phyloP scores from a whole-genome alignment of 495 filamentous ascomycete species.

The Pyrenula aspistea region DNA sequence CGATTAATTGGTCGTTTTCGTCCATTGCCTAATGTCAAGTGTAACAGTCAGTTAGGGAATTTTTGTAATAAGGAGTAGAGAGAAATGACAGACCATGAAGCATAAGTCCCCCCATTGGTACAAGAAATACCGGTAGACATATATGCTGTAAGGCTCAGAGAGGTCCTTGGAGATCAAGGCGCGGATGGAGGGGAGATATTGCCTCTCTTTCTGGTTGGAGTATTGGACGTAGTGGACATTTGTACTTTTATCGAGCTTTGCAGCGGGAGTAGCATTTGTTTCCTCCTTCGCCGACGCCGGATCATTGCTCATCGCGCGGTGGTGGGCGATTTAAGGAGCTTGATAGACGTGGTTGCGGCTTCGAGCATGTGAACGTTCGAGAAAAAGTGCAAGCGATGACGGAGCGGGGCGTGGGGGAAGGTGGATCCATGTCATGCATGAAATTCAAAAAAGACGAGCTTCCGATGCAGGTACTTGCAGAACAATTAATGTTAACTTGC shows the following conservation, averaged over 20 bases:
- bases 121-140: constrained; percentile 97
- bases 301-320: not conserved
- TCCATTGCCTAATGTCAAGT: constrained; percentile 50
- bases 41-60: not conserved
- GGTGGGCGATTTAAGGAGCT: not conserved
- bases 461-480: too few relatives aligned
- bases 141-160: constrained; percentile 98
- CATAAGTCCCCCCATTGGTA: constrained; percentile 97
- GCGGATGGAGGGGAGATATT: constrained; percentile 78
- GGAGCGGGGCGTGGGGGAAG: too few relatives aligned
- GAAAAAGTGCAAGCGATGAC: not conserved
- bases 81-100: constrained; percentile 53
- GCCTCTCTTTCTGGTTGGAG: constrained; percentile 59
- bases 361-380: not conserved
- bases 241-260: not conserved
- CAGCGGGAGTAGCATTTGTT: too few relatives aligned
- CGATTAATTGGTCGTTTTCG: constrained; percentile 42
- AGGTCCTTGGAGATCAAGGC: constrained; percentile 92
- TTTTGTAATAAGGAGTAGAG: not conserved
- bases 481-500: too few relatives aligned
- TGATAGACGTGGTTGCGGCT: too few relatives aligned
- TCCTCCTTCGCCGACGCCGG: not conserved
- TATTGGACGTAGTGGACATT: constrained; percentile 73
- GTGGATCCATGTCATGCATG: too few relatives aligned
- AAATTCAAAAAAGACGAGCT: too few relatives aligned